Evolutionary conservation across 345 rosid genomes (phyloP).

Genomic region (Diplotaxis tenuifolia): DNA sequence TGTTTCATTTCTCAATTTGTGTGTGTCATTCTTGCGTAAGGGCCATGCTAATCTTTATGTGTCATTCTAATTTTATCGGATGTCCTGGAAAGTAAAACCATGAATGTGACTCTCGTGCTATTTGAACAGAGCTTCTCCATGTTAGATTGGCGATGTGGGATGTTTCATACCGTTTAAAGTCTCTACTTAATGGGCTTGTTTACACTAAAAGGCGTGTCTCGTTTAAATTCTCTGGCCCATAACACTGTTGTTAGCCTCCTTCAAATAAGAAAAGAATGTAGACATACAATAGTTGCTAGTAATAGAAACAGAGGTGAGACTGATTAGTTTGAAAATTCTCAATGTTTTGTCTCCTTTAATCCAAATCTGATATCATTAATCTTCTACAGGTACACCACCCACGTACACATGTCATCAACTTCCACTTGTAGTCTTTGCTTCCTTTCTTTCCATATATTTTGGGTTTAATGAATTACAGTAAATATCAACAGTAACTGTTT

Average conservation of each 20-base stretch:
- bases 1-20: not conserved
- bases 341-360: not conserved
- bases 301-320: not conserved
- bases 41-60: constrained; percentile 7
- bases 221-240: not conserved
- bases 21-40: not conserved
- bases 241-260: not conserved
- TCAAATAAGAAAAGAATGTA: constrained; percentile 6
- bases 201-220: not conserved
- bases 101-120: not conserved
- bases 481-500: no score
- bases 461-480: no score
- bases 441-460: no score
- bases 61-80: not conserved
- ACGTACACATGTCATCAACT: no score
- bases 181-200: not conserved
- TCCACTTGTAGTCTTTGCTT: no score
- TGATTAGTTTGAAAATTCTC: not conserved
- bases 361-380: no score
- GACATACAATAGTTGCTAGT: not conserved
- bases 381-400: no score
- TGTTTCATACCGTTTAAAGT: not conserved
- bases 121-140: not conserved
- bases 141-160: not conserved
- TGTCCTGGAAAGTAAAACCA: not conserved